These are phyloP conservation scores for Blastobotrys chiropterorum DNA, from an alignment of 805 yeast species.

Conservation along the genomic window DNA sequence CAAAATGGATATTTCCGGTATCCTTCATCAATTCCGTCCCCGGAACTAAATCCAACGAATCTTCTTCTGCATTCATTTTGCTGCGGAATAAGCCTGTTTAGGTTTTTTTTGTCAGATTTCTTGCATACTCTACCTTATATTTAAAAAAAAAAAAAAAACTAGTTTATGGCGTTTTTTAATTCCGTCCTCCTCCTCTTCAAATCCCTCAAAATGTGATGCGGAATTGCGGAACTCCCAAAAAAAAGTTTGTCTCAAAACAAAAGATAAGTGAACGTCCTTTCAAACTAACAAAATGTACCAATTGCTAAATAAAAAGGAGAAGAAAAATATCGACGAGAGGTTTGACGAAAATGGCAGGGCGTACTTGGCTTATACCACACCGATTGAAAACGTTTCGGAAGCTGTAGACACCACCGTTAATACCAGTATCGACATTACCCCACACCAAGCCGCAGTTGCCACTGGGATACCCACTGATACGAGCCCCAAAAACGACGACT, in stretches of 20 bases:
- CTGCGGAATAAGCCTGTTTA: no score
- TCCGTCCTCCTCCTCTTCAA: neutral
- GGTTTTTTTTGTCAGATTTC: no score
- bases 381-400: neutral
- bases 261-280: neutral
- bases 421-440: neutral
- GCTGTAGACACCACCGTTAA: neutral
- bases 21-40: slow-evolving; percentile 10
- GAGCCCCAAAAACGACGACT: neutral
- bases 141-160: no score
- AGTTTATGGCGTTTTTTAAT: neutral
- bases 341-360: neutral
- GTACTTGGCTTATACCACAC: neutral
- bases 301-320: neutral
- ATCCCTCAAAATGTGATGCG: neutral
- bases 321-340: neutral
- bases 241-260: neutral
- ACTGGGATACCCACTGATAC: neutral
- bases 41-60: neutral
- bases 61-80: neutral
- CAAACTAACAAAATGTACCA: neutral
- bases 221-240: neutral
- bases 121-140: no score
- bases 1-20: slow-evolving; percentile 6
- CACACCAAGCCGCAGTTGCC: neutral